A percentile compares a stretch with the other conserved stretches of the same genome.
Evolutionary conservation across 2,329 filamentous ascomycete genomes (phyloP).

Genomic region (Colletotrichum theobromicola): DNA sequence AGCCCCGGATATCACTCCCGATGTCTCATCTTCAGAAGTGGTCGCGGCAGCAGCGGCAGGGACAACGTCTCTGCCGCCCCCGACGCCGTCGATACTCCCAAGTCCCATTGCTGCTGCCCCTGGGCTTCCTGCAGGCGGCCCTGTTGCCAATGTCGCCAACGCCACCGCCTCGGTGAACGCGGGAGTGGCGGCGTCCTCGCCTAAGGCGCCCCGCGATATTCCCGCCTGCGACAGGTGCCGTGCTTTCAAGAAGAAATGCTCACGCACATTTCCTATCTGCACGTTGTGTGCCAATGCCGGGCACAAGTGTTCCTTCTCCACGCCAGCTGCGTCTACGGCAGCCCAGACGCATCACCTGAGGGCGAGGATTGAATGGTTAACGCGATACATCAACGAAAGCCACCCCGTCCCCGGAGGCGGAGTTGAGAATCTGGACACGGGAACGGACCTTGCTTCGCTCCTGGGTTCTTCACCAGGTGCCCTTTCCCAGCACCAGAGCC

Average conservation of each 20-base stretch:
- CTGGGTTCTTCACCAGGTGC: constrained; percentile 11
- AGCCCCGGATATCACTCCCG: neutral
- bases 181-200: constrained; percentile 21
- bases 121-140: neutral
- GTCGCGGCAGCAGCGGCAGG: neutral
- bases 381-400: constrained; percentile 38
- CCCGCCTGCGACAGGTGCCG: constrained; percentile 48
- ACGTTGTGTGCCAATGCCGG: constrained; percentile 43
- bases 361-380: constrained; percentile 46
- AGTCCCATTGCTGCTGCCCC: neutral
- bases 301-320: constrained; percentile 41
- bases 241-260: constrained; percentile 51
- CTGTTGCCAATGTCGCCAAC: constrained; percentile 15
- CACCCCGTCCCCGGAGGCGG: constrained; percentile 32
- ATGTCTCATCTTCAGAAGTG: neutral
- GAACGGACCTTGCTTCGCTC: constrained; percentile 29
- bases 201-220: constrained; percentile 28
- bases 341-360: constrained; percentile 41
- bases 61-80: neutral
- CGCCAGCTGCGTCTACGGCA: constrained; percentile 31
- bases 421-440: constrained; percentile 42
- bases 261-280: constrained; percentile 44
- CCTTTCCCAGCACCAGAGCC: neutral
- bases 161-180: constrained; percentile 31
- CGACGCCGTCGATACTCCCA: neutral